A percentile compares a stretch with the other conserved stretches of the same genome.
phyloP scores from a whole-genome alignment of 176 grass and related monocot genomes.

The Panicum miliaceum region DNA sequence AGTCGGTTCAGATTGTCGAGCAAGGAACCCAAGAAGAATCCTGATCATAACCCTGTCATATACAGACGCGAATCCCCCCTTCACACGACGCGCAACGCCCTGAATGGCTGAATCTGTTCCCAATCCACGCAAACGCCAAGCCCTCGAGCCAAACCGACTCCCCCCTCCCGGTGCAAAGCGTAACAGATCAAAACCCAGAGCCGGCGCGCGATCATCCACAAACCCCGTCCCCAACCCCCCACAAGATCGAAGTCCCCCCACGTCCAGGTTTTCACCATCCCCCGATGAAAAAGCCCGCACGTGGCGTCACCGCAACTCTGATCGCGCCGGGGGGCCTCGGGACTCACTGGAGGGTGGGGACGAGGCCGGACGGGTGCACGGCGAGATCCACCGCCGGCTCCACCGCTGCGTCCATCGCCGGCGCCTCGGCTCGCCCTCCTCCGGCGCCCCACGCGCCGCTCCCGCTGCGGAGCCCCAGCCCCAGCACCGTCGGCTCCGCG shows the following conservation, averaged over 20 bases:
- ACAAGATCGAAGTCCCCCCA: not conserved
- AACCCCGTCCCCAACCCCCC: no score
- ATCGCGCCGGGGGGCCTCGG: not conserved
- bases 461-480: conserved; percentile 17
- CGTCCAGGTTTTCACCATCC: not conserved
- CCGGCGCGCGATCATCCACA: not conserved
- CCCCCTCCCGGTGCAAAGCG: not conserved
- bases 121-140: not conserved
- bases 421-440: not conserved
- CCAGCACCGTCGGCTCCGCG: conserved; percentile 9
- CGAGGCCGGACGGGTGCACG: conserved; percentile 59
- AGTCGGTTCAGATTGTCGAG: not conserved
- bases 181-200: conserved; percentile 11
- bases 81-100: not conserved
- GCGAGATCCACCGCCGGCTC: conserved; percentile 28
- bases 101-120: not conserved
- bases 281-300: no score
- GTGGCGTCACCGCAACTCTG: not conserved
- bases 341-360: conserved; percentile 83
- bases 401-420: not conserved
- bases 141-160: not conserved
- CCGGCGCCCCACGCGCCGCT: conserved; percentile 9
- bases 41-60: not conserved
- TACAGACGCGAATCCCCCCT: not conserved
- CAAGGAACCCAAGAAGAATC: not conserved